Evolutionary conservation across 2,329 filamentous ascomycete species (phyloP), one percentile per base, ranked within the genome.

Genomic region (Lecanoromycetidae sp.): DNA sequence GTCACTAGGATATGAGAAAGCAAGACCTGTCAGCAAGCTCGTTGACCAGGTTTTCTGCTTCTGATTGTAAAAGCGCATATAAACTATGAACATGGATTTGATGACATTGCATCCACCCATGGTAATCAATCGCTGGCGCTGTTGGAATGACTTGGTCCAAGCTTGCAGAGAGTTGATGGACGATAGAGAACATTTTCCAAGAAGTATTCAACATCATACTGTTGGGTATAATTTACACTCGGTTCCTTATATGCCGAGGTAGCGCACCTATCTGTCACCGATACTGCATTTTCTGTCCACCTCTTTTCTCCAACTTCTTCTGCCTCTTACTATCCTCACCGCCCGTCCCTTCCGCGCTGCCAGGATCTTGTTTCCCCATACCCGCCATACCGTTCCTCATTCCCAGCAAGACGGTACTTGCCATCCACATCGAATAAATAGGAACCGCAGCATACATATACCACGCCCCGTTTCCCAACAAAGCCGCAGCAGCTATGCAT

Each of bases 41-140:
- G 84, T 90, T 63, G 91, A 98, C 66, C 91, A 96, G 68, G 86
- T 98, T 57, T 98, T 98, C 71, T 87, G 86, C 62, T 98, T 98
- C 70, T 87, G 84, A 41, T 35, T 23, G 12, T n/a, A n/a, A n/a
- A n/a, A n/a, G n/a, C n/a, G n/a, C n/a, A n/a, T n/a, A n/a, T n/a
- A n/a, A n/a, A n/a, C n/a, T n/a, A n/a, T n/a, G n/a, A n/a, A n/a
- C n/a, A n/a, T n/a, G n/a, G n/a, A n/a, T n/a, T n/a, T n/a, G n/a
- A n/a, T n/a, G n/a, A n/a, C n/a, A n/a, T n/a, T n/a, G n/a, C n/a
- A n/a, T n/a, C n/a, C n/a, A n/a, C n/a, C n/a, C n/a, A n/a, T n/a
- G n/a, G n/a, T n/a, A n/a, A n/a, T n/a, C n/a, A n/a, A n/a, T n/a
- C n/a, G n/a, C n/a, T n/a, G n/a, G n/a, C n/a, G n/a, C n/a, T n/a